A percentile compares a stretch with the other conserved stretches of the same genome.
Evolutionary conservation across 768 basidiomycete species (phyloP).

Genomic region (Omphalotus guepiniiformis): DNA sequence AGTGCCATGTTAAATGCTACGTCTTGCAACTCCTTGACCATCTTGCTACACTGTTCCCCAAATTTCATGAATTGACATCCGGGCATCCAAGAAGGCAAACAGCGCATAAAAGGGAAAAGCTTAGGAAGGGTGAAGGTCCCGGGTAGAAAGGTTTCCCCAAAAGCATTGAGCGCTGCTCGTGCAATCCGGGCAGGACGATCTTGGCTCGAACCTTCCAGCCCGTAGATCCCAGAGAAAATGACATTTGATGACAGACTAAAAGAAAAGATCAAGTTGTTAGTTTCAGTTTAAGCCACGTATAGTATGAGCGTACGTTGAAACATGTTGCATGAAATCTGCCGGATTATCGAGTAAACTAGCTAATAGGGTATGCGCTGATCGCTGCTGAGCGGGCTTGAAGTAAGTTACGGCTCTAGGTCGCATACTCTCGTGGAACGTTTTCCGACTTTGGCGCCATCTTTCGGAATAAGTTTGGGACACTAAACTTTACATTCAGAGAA

Average conservation of each 20-base stretch:
- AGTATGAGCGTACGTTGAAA: neutral
- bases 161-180: too few relatives aligned
- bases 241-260: slow-evolving; percentile 1
- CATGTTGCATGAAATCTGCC: neutral
- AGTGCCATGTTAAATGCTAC: slow-evolving; percentile 1
- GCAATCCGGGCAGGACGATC: too few relatives aligned
- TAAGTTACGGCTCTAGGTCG: neutral
- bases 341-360: neutral
- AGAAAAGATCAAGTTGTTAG: too few relatives aligned
- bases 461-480: too few relatives aligned
- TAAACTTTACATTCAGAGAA: too few relatives aligned
- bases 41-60: neutral
- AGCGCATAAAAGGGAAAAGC: neutral
- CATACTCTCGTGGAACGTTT: neutral
- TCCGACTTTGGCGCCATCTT: slow-evolving; percentile 1
- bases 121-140: too few relatives aligned
- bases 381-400: neutral
- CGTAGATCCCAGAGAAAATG: neutral
- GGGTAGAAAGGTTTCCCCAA: too few relatives aligned
- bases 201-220: neutral
- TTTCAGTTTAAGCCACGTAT: neutral
- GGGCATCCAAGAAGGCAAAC: slow-evolving; percentile 4
- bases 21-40: neutral
- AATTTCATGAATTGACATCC: neutral
- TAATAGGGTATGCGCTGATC: neutral